Evolutionary conservation across 768 basidiomycete species (phyloP).

Genomic region (Lactarius tabidus): DNA sequence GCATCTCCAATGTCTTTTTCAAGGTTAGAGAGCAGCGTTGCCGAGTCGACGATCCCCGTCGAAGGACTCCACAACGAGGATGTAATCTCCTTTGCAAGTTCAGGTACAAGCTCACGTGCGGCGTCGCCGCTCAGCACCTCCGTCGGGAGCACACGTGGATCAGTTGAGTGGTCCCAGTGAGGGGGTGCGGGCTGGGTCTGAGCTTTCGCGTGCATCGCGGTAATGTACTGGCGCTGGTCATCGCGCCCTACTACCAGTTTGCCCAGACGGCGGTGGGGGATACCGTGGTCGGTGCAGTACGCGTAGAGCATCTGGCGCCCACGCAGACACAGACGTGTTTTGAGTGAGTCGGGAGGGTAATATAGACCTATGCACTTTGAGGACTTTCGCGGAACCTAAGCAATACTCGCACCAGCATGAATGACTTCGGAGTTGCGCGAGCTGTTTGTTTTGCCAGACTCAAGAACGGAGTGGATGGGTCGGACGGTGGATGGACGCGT

Average conservation of each 20-base stretch:
- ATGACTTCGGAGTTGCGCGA: conserved; percentile 95
- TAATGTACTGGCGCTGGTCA: conserved; percentile 66
- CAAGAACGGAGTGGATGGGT: neutral
- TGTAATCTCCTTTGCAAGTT: conserved; percentile 65
- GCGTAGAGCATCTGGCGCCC: conserved; percentile 83
- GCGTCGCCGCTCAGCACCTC: conserved; percentile 62
- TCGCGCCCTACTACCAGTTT: conserved; percentile 85
- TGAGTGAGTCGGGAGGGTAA: conserved; percentile 78
- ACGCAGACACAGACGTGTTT: conserved; percentile 80
- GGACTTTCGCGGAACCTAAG: neutral
- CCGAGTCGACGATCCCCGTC: conserved; percentile 90
- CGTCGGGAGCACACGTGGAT: conserved; percentile 50
- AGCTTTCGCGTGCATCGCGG: conserved; percentile 62
- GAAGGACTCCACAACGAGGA: conserved; percentile 77
- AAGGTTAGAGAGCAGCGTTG: conserved; percentile 75
- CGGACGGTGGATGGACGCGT: conserved; percentile 11
- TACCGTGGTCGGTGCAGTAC: conserved; percentile 55
- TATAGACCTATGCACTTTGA: conserved; percentile 59
- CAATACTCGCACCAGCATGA: conserved; percentile 60
- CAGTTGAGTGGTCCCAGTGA: conserved; percentile 31
- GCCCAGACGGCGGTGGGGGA: conserved; percentile 71
- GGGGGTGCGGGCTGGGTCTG: conserved; percentile 49
- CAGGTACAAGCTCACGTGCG: conserved; percentile 75
- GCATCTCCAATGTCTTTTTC: conserved; percentile 78
- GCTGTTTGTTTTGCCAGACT: conserved; percentile 37